Conservation (phyloP, 306 rosid genomes). For the Alnus glutinosa region DNA sequence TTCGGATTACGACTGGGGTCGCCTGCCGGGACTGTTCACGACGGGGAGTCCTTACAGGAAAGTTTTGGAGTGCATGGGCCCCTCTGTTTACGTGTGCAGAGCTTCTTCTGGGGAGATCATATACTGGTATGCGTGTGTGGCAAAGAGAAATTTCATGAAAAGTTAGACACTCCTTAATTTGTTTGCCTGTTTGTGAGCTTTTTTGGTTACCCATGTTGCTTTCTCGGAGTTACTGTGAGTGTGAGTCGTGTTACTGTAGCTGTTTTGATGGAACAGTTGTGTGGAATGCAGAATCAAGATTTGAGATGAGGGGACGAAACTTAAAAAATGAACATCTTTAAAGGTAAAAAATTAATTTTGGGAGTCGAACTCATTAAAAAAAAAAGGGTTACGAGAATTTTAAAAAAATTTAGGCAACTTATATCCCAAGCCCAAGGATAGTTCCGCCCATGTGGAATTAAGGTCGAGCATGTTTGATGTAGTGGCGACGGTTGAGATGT, state of each 20-base stretch:
- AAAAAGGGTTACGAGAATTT: too few species aligned
- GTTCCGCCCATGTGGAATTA: too few species aligned
- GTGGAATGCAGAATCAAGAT: neutral
- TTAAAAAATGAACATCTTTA: too few species aligned
- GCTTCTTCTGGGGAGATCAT: conserved; percentile 59
- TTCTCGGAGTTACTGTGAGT: neutral
- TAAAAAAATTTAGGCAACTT: too few species aligned
- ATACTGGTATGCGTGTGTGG: conserved; percentile 46
- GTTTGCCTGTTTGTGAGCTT: neutral
- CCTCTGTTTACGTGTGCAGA: conserved; percentile 52
- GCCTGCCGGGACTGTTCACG: conserved; percentile 37
- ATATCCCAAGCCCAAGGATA: too few species aligned
- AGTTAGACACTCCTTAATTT: neutral
- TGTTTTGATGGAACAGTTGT: conserved; percentile 12
- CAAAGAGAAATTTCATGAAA: neutral
- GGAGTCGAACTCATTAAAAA: too few species aligned
- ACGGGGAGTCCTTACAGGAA: conserved; percentile 44
- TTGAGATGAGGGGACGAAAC: too few species aligned
- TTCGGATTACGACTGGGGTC: conserved; percentile 24
- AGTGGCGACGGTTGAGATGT: neutral
- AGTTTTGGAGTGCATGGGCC: conserved; percentile 61
- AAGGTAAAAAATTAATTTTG: too few species aligned
- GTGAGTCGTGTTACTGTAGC: neutral
- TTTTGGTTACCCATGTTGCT: neutral
- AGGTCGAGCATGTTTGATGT: neutral